Percentiles rank a stretch among this genome's conserved stretches.
Evolutionary conservation across 352 stramenopile genomes (phyloP).

Genomic region (Halophytophthora batemanensis): DNA sequence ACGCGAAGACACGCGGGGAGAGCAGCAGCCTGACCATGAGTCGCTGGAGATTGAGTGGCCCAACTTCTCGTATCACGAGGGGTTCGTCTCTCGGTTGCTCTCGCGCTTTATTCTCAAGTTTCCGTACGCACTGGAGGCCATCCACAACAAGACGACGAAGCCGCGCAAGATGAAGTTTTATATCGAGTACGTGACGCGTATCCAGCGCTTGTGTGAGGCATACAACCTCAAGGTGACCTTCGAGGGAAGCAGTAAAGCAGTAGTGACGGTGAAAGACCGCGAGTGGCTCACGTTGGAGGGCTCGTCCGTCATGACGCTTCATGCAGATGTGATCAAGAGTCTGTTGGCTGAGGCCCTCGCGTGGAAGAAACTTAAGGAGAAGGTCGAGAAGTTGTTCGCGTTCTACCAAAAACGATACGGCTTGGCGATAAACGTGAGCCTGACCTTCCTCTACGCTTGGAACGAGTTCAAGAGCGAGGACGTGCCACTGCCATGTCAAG

Average conservation of each 20-base stretch:
- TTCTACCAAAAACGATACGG: conserved; percentile 16
- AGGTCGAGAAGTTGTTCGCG: conserved; percentile 28
- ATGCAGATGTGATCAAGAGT: conserved; percentile 44
- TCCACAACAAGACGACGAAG: conserved; percentile 68
- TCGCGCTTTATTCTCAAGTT: conserved; percentile 54
- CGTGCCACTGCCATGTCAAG: conserved; percentile 36
- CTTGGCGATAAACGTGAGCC: conserved; percentile 22
- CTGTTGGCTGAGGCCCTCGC: conserved; percentile 37
- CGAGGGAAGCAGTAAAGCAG: conserved; percentile 23
- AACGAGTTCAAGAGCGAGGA: conserved; percentile 47
- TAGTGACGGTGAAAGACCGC: conserved; percentile 38
- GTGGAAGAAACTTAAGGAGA: conserved; percentile 47
- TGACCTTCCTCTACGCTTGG: conserved; percentile 54
- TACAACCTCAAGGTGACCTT: conserved; percentile 44
- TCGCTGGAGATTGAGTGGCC: conserved; percentile 23
- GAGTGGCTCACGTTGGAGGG: conserved; percentile 49
- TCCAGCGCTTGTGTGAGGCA: conserved; percentile 33
- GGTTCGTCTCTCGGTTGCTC: conserved; percentile 45
- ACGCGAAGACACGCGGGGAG: neutral
- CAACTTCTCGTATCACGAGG: conserved; percentile 51
- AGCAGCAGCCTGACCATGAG: conserved; percentile 6
- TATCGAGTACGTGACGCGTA: conserved; percentile 55
- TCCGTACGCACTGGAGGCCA: conserved; percentile 39
- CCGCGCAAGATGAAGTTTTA: conserved; percentile 72
- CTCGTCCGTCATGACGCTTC: conserved; percentile 39